A percentile compares a stretch with the other conserved stretches of the same genome.
Conservation (phyloP, 192 early-diverging fungal genomes). For the Coemansia sp. region DNA sequence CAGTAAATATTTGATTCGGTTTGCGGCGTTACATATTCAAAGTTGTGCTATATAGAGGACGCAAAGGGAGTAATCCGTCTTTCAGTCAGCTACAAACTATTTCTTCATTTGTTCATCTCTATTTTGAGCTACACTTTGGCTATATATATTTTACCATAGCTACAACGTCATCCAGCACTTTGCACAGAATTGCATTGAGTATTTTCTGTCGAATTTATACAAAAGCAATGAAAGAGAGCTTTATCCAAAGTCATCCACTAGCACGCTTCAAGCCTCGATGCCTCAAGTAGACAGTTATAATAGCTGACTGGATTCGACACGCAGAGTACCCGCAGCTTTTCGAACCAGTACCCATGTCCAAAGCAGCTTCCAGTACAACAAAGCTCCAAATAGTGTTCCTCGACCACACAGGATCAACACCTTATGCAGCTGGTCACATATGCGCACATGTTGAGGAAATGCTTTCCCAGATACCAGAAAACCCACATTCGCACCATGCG, state of each 20-base stretch:
- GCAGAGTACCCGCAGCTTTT: slow-evolving; percentile 62
- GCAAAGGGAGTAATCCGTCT: not conserved
- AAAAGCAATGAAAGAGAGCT: too few species aligned
- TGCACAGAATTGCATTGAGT: not conserved
- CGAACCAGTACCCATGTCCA: not conserved
- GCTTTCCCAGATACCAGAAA: slow-evolving; percentile 57
- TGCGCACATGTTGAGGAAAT: slow-evolving; percentile 49
- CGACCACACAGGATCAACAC: slow-evolving; percentile 68
- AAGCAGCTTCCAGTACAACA: not conserved
- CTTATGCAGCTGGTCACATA: slow-evolving; percentile 53
- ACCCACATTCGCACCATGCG: slow-evolving; percentile 66
- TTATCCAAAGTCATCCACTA: not conserved
- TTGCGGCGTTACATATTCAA: too few species aligned
- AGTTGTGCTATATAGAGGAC: too few species aligned
- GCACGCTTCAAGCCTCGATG: not conserved
- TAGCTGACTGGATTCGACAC: slow-evolving; percentile 50
- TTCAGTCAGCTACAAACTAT: not conserved
- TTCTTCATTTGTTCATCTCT: not conserved
- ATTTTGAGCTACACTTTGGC: not conserved
- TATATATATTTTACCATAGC: too few species aligned
- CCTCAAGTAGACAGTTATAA: slow-evolving; percentile 39
- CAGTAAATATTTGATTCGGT: too few species aligned
- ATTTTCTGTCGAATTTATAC: not conserved
- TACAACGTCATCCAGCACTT: too few species aligned
- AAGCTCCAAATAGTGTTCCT: slow-evolving; percentile 58